A percentile compares a stretch with the other conserved stretches of the same genome.
Evolutionary conservation across 495 filamentous ascomycete species (phyloP).

Genomic region (Friedmanniomyces endolithicus): DNA sequence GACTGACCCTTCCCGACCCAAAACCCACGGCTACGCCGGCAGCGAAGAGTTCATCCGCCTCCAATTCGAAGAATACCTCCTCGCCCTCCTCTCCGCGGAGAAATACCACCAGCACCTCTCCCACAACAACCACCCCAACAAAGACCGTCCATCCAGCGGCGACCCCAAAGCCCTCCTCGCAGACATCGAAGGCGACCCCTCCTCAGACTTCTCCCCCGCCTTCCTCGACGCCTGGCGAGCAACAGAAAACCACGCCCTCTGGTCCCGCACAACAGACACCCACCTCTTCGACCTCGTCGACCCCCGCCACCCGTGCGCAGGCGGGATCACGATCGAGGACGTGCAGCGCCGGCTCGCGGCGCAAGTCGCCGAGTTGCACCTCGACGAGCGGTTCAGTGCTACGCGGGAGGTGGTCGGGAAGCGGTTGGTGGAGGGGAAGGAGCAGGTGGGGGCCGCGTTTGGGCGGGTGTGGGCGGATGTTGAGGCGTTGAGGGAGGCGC

Average conservation of each 20-base stretch:
- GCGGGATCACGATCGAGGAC: conserved; percentile 89
- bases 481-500: conserved; percentile 70
- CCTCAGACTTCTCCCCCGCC: conserved; percentile 64
- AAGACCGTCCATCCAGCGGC: conserved; percentile 25
- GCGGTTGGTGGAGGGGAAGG: conserved; percentile 67
- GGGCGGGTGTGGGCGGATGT: conserved; percentile 83
- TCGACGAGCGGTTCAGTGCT: conserved; percentile 70
- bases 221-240: conserved; percentile 68
- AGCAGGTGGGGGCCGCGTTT: conserved; percentile 72
- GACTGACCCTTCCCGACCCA: conserved; percentile 71
- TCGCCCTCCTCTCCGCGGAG: conserved; percentile 74
- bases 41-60: conserved; percentile 96
- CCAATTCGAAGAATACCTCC: conserved; percentile 93
- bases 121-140: conserved; percentile 41
- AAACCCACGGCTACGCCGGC: conserved; percentile 87
- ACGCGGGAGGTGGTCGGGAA: conserved; percentile 66
- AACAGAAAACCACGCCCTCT: conserved; percentile 82
- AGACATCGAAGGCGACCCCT: conserved; percentile 72
- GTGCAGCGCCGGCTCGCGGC: conserved; percentile 81
- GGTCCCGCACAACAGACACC: conserved; percentile 62
- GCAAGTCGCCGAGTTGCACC: conserved; percentile 60
- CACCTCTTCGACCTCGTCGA: conserved; percentile 90
- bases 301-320: conserved; percentile 83
- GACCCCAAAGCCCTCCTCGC: conserved; percentile 48
- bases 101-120: conserved; percentile 78